These are phyloP conservation scores for Chlorella sp. DNA, from an alignment of 139 green algal genomes.

Conservation along the genomic window DNA sequence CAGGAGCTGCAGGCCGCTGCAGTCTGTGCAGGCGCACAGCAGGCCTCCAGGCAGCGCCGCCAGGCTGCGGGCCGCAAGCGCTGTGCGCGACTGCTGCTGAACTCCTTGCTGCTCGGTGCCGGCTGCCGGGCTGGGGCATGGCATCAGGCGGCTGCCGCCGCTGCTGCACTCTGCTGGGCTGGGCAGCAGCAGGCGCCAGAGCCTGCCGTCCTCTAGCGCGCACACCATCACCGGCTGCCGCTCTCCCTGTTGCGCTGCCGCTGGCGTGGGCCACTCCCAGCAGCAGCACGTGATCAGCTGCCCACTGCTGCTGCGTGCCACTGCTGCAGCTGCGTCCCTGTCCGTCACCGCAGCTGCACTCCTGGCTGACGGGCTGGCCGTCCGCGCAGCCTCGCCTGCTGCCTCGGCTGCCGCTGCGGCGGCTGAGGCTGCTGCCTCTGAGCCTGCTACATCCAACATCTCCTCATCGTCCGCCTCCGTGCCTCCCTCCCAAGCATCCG, in stretches of 20 bases:
- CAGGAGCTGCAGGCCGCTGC: neutral
- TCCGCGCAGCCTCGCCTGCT: too few relatives aligned
- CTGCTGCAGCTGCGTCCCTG: neutral
- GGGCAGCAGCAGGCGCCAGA: neutral
- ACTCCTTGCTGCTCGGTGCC: too few relatives aligned
- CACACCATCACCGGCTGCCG: slow-evolving; percentile 2
- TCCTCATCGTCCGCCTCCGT: neutral
- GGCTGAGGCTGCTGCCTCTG: neutral
- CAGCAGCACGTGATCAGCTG: neutral
- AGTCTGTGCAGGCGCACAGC: neutral
- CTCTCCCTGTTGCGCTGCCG: neutral
- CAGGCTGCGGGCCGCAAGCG: neutral
- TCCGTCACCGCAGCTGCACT: neutral
- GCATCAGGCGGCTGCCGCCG: too few relatives aligned
- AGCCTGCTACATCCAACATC: neutral
- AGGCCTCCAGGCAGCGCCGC: neutral
- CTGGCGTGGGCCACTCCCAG: neutral
- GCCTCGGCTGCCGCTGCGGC: neutral
- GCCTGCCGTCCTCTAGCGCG: neutral
- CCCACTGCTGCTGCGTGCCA: neutral
- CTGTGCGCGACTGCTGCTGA: too few relatives aligned
- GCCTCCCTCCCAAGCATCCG: too few relatives aligned
- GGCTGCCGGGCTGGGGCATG: too few relatives aligned
- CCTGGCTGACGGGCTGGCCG: too few relatives aligned
- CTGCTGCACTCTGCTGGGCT: too few relatives aligned